Evolutionary conservation across 208 protist species (phyloP).

Genomic region (Wallacemonas sp.): DNA sequence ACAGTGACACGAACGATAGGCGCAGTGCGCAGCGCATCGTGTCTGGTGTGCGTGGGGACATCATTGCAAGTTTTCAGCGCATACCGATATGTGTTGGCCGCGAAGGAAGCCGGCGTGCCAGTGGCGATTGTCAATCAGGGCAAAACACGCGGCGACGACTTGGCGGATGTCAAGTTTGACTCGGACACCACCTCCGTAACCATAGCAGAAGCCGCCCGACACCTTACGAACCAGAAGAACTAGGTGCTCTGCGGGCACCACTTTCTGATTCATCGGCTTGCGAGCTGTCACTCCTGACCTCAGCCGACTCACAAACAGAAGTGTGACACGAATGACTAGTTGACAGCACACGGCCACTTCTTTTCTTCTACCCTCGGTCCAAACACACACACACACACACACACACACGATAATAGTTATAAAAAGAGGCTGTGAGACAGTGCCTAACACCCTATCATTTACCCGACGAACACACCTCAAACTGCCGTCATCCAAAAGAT

Average conservation of each 20-base stretch:
- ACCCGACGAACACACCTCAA: too few species aligned
- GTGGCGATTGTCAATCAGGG: slow-evolving; percentile 71
- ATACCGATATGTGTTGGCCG: slow-evolving; percentile 62
- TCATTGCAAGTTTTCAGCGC: slow-evolving; percentile 78
- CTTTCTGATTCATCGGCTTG: too few species aligned
- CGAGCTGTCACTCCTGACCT: too few species aligned
- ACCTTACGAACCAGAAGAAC: not conserved
- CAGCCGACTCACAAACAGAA: not conserved
- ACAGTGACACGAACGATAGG: slow-evolving; percentile 25
- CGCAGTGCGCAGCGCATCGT: slow-evolving; percentile 30
- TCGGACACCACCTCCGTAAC: slow-evolving; percentile 34
- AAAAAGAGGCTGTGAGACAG: not conserved
- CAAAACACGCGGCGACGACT: slow-evolving; percentile 52
- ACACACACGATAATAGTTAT: slow-evolving; percentile 1
- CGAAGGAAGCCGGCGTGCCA: slow-evolving; percentile 44
- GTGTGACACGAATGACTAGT: not conserved
- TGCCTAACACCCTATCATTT: not conserved
- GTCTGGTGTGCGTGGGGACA: slow-evolving; percentile 68
- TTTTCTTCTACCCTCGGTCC: not conserved
- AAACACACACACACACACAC: slow-evolving; percentile 21
- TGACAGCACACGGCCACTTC: slow-evolving; percentile 3
- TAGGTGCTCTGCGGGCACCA: too few species aligned
- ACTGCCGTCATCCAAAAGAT: too few species aligned
- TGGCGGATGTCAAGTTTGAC: slow-evolving; percentile 60
- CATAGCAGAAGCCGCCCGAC: slow-evolving; percentile 22